Evolutionary conservation across 768 basidiomycete genomes (phyloP), one percentile per base, ranked within the genome.

Genomic region (Pholiota molesta): DNA sequence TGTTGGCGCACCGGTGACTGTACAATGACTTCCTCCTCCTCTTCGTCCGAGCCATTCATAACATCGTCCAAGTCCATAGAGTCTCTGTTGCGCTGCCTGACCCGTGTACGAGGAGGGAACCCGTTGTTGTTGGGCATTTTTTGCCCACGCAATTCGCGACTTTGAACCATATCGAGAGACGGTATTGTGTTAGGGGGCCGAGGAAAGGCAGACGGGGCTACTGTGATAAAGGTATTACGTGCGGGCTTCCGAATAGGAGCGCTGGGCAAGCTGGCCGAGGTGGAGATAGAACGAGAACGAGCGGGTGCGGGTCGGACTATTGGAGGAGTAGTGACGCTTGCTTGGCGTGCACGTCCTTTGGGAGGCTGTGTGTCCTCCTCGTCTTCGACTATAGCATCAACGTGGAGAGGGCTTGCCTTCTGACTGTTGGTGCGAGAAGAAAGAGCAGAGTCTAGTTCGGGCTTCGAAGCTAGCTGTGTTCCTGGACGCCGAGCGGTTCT

Each of bases 31-130:
- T 61, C 63, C 17, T 69, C 69, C 37, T 78, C 78, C 21, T 91
- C 90, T 23, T 85, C 85, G 63, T 89, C 91, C 7, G 85, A 89
- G 23, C 81, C 86, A 42, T 79, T 84, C 87, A 91, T 87, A 23
- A 92, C 71, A 61, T 91, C 90, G 68, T 94, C 91, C 63, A 92
- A 68, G 71, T 92, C 88, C 62, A 92, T 65, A 2, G 89, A 90
- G 69, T 91, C 92, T 37, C 83, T 78, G 64, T 86, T 85, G 42
- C 77, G 80, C 61, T 80, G 83, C 42, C 83, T 69, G 65, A 77
- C 83, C 35, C 85, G 82, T 6, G 80, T 86, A 19, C 84, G 81
- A 61, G 74, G 72, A 9, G 86, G 85, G 62, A 79, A 58, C 14
- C 57, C 57, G 63, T 74, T 72, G 14, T 69, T 65, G 11, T 73